Percentiles rank a stretch among this genome's conserved stretches.
These are phyloP conservation scores for Juglanconis oblonga DNA, from an alignment of 2,329 filamentous ascomycete species.

Conservation along the genomic window DNA sequence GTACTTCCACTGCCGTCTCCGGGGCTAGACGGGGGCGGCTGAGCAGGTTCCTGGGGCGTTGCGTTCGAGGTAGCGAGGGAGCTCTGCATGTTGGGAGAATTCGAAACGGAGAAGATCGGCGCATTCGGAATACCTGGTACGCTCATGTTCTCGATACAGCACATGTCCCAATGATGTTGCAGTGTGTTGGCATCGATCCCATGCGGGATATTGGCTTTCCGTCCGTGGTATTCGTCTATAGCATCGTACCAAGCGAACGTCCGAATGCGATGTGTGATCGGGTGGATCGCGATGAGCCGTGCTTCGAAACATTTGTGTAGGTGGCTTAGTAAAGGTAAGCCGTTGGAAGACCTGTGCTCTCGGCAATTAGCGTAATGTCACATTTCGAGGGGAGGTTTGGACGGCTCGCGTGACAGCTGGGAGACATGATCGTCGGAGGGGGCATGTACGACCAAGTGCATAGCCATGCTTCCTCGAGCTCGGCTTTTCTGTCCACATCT, in stretches of 20 bases:
- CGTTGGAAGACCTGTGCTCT: conserved; percentile 15
- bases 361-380: too few relatives aligned
- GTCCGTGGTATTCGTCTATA: conserved; percentile 16
- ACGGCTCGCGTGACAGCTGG: too few relatives aligned
- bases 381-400: too few relatives aligned
- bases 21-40: not conserved
- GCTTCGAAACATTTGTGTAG: conserved; percentile 22
- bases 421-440: too few relatives aligned
- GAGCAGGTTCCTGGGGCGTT: not conserved
- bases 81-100: too few relatives aligned
- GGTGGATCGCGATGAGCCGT: conserved; percentile 24
- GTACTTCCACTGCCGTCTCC: too few relatives aligned
- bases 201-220: conserved; percentile 6
- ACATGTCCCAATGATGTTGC: conserved; percentile 23
- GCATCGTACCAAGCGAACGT: conserved; percentile 21
- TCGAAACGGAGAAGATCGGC: too few relatives aligned
- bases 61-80: too few relatives aligned
- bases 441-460: too few relatives aligned
- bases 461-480: too few relatives aligned
- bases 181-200: conserved; percentile 16
- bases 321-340: conserved; percentile 19
- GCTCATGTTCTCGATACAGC: conserved; percentile 23
- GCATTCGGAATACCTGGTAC: not conserved
- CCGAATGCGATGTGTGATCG: conserved; percentile 19
- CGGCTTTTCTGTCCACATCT: too few relatives aligned